These are phyloP conservation scores for Omphalotus guepiniiformis DNA, from an alignment of 768 basidiomycete genomes.

Conservation along the genomic window DNA sequence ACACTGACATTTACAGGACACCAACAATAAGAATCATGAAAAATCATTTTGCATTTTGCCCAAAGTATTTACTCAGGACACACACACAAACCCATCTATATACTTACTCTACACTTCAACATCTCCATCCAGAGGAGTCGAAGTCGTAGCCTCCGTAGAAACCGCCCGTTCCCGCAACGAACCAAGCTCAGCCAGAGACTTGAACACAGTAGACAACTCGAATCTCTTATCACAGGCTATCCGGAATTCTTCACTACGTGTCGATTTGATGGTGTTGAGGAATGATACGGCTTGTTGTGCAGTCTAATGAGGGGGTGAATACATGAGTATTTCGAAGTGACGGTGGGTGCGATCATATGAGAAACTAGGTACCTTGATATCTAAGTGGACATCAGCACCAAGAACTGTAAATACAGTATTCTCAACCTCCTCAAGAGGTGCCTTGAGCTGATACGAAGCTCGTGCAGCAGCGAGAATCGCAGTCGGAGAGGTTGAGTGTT, in stretches of 20 bases:
- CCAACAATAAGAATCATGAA: too few species aligned
- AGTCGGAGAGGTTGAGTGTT: constrained; percentile 41
- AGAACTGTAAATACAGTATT: constrained; percentile 43
- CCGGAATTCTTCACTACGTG: constrained; percentile 43
- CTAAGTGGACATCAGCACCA: constrained; percentile 26
- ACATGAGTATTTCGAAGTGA: neutral
- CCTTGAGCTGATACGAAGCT: constrained; percentile 43
- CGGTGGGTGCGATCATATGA: neutral
- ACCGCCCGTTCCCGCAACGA: constrained; percentile 18
- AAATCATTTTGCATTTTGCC: too few species aligned
- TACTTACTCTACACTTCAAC: too few species aligned
- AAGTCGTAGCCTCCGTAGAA: neutral
- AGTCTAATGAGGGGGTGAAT: constrained; percentile 26
- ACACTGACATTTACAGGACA: too few species aligned
- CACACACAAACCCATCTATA: too few species aligned
- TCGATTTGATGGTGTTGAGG: constrained; percentile 31
- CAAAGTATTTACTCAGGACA: too few species aligned
- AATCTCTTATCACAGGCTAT: constrained; percentile 35
- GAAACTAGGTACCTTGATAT: constrained; percentile 31
- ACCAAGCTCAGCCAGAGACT: constrained; percentile 34
- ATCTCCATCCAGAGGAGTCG: too few species aligned
- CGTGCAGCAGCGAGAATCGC: constrained; percentile 64
- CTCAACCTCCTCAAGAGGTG: constrained; percentile 58
- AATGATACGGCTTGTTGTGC: constrained; percentile 33
- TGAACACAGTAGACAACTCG: constrained; percentile 45